Percentiles rank a stretch among this genome's conserved stretches.
phyloP scores from a whole-genome alignment of 2,329 filamentous ascomycete genomes.

The Ophiostoma fasciatum region DNA sequence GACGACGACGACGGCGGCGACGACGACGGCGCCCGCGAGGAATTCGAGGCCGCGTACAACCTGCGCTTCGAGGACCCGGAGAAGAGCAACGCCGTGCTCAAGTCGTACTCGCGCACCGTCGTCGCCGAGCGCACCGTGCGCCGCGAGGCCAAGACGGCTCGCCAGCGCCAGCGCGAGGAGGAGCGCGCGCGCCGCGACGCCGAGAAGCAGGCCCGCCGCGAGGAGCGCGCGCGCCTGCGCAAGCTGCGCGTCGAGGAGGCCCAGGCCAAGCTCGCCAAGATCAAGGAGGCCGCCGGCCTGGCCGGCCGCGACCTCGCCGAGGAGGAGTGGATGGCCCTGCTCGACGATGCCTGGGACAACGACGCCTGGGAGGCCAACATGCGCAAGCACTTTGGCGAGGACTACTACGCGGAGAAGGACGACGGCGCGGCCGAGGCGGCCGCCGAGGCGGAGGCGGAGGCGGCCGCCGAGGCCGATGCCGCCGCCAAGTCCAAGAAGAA shows the following conservation, averaged over 20 bases:
- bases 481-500: conserved; percentile 42
- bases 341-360: conserved; percentile 82
- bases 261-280: conserved; percentile 71
- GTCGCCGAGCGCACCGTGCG: conserved; percentile 71
- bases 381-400: conserved; percentile 72
- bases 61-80: conserved; percentile 86
- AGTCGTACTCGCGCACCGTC: conserved; percentile 78
- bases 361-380: conserved; percentile 85
- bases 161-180: conserved; percentile 64
- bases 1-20: conserved; percentile 82
- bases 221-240: conserved; percentile 69
- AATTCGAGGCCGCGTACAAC: conserved; percentile 89
- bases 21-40: conserved; percentile 58
- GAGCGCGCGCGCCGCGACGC: conserved; percentile 66
- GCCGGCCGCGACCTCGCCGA: conserved; percentile 50
- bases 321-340: conserved; percentile 69
- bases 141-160: conserved; percentile 61
- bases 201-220: conserved; percentile 59
- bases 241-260: conserved; percentile 86
- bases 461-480: conserved; percentile 28
- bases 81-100: conserved; percentile 74
- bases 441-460: conserved; percentile 24
- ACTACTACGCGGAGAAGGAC: conserved; percentile 68
- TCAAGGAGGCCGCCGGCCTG: conserved; percentile 78
- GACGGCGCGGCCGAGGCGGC: conserved; percentile 41